Evolutionary conservation across 2,329 filamentous ascomycete species (phyloP), one percentile per base, ranked within the genome.

Genomic region (Cercospora sp.): DNA sequence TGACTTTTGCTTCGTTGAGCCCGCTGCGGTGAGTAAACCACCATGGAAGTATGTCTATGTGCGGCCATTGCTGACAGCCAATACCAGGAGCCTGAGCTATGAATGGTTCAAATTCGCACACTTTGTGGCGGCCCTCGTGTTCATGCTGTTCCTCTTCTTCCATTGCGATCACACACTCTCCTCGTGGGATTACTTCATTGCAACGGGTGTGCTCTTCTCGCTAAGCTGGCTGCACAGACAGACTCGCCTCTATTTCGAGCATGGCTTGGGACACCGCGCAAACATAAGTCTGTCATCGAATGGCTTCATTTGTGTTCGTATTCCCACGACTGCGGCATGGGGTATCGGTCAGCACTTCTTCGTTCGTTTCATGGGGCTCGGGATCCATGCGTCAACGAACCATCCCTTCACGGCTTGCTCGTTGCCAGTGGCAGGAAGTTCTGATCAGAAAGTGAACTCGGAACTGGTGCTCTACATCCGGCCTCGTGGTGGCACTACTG

Each of bases 161-260:
- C 87, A 89, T 75, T 88, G 87, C 74, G 83, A 86, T 73, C 84
- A 83, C 74, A 81, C 79, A 0, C 78, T 88, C 8, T 81, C 83
- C 1, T 87, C 86, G 2, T 87, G 84, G 83, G 84, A 89, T 76
- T 89, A 89, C 74, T 88, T 89, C 74, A 84, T 89, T 68, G 86
- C 83, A 2, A 82, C 84, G 0, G 86, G 79, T 7, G 81, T 82
- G 0, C 71, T 88, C 5, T 89, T 87, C 73, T 73, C 83, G 0
- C 70, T 82, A 2, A 83, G 79, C 55, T 82, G 83, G 69, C 69
- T 83, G 9, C 83, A 83, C 66, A 76, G 83, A 0, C 80, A 82
- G 70, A 76, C 82, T 60, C 78, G 81, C 20, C 85, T 83, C 1
- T 82, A 78, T 65, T 79, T 87, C 60, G 80, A 84, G 65, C 80